Evolutionary conservation across 2,329 filamentous ascomycete species (phyloP), one percentile per base, ranked within the genome.

Genomic region (Chlorencoelia australis): DNA sequence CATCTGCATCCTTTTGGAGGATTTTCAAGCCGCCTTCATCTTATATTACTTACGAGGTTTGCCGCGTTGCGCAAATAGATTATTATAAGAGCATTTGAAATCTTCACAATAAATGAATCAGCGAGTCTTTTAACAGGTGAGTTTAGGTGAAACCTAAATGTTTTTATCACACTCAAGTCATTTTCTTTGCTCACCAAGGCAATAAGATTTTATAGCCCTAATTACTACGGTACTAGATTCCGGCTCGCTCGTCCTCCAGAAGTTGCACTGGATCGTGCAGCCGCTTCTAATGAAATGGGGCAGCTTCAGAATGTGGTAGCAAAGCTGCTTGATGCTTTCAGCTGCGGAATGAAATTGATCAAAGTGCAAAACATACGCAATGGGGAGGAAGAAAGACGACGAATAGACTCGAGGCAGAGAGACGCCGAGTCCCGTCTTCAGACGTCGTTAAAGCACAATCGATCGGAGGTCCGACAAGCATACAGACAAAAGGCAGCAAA

Each of bases 241-340:
- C n/a, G n/a, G n/a, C n/a, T n/a, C n/a, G n/a, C n/a, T 4, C n/a
- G 27, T 30, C 18, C 27, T 15, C 6, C 9, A 30, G 14, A 30
- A 10, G 14, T 30, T 28, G n/a, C 26, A 7, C 21, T 14, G 13
- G 9, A 14, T 15, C 18, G 14, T 20, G 10, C n/a, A n/a, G 17
- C 22, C 2, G n/a, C 18, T 33, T 22, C n/a, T 17, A 14, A 28
- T 47, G 53, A 22, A 19, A 60, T 59, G 59, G 61, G 54, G 17
- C 53, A 58, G 22, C 68, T 73, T 43, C 60, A 64, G 34, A 54
- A 60, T 33, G 58, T 59, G 13, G 61, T 72, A 29, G 53, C 55
- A 4, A 59, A 60, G 6, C 56, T 73, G 10, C 52, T 72, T 13
- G 59, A 65, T 31, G 64, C 65, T 9, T 73, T 71, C 39, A 59